A percentile compares a stretch with the other conserved stretches of the same genome.
These are phyloP conservation scores for Pseudogymnoascus sp. DNA, from an alignment of 2,329 filamentous ascomycete species.

Conservation along the genomic window DNA sequence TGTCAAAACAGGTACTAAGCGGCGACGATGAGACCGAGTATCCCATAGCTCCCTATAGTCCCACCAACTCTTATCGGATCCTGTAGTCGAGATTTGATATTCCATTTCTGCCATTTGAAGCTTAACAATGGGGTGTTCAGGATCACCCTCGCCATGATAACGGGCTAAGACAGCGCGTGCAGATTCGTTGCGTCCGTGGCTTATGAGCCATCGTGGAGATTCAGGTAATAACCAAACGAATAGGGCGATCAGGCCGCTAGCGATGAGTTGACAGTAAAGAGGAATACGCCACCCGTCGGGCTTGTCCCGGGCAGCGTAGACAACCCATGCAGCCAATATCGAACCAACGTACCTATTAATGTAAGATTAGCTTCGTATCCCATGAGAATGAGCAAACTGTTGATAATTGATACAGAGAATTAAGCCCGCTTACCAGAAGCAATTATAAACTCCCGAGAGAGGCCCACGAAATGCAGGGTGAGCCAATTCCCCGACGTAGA, in stretches of 20 bases:
- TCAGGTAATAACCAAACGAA: slow-evolving; percentile 13
- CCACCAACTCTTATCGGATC: slow-evolving; percentile 28
- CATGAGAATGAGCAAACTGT: no score
- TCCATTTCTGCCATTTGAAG: slow-evolving; percentile 26
- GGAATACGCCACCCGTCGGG: slow-evolving; percentile 21
- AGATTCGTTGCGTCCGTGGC: slow-evolving; percentile 47
- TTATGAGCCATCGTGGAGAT: slow-evolving; percentile 34
- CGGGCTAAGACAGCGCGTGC: slow-evolving; percentile 47
- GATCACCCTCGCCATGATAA: slow-evolving; percentile 42
- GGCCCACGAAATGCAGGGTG: slow-evolving; percentile 4
- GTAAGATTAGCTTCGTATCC: no score
- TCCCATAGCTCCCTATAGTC: slow-evolving; percentile 26
- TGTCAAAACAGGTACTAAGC: slow-evolving; percentile 27
- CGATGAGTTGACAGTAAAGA: no score
- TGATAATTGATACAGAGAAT: no score
- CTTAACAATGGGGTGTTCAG: slow-evolving; percentile 23
- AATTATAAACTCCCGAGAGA: slow-evolving; percentile 8
- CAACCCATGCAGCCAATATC: background rate
- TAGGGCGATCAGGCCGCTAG: background rate
- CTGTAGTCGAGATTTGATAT: slow-evolving; percentile 22
- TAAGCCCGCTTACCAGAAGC: background rate
- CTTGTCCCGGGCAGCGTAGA: slow-evolving; percentile 27
- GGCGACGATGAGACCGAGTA: slow-evolving; percentile 21
- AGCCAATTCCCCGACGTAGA: slow-evolving; percentile 9
- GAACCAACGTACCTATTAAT: background rate